These are phyloP conservation scores for Croton laevigatus DNA, from an alignment of 441 rosid species.

Conservation along the genomic window DNA sequence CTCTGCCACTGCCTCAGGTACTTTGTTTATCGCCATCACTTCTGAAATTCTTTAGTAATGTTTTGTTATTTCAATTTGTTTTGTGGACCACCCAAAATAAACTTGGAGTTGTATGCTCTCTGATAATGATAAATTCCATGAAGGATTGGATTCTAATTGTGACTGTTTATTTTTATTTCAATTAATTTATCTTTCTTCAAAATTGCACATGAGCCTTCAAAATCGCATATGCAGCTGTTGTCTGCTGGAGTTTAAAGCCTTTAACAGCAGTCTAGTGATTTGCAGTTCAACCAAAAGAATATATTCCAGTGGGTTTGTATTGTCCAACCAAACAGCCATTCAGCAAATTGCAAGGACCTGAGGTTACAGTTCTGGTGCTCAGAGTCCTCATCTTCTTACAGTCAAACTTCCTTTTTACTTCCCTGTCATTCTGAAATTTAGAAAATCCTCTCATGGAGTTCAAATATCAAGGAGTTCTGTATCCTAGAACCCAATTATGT, in stretches of 20 bases:
- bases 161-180: not conserved
- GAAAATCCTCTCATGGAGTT: not conserved
- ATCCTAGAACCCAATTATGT: not conserved
- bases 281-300: too few relatives aligned
- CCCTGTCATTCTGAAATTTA: not conserved
- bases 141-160: not conserved
- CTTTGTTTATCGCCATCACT: slow-evolving; percentile 7
- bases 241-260: not conserved
- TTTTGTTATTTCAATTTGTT: slow-evolving; percentile 7
- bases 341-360: not conserved
- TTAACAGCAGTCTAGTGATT: too few relatives aligned
- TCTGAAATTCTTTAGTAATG: not conserved
- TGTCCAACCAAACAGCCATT: too few relatives aligned
- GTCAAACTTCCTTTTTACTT: not conserved
- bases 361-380: not conserved
- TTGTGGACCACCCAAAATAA: not conserved
- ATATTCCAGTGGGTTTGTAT: too few relatives aligned
- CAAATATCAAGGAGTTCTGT: not conserved
- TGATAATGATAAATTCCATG: not conserved
- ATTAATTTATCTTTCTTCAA: not conserved
- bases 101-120: slow-evolving; percentile 5
- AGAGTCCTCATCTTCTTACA: not conserved
- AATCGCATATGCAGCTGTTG: not conserved
- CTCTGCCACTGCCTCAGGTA: slow-evolving; percentile 96
- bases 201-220: not conserved